phyloP scores from a whole-genome alignment of 306 rosid genomes.

The Quercus berberidifolia region DNA sequence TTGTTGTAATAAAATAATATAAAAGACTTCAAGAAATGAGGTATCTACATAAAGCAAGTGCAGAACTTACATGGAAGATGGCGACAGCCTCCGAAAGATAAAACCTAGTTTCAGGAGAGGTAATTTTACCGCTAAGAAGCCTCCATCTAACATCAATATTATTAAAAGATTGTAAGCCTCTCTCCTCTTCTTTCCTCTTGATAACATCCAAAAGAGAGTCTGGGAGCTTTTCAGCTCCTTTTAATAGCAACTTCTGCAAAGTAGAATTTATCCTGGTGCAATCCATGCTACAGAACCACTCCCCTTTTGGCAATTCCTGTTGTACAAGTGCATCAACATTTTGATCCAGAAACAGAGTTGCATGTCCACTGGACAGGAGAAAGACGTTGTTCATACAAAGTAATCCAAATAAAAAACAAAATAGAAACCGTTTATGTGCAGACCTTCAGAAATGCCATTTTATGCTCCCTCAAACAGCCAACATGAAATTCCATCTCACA shows the following conservation, averaged over 20 bases:
- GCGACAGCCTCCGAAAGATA: conserved; percentile 81
- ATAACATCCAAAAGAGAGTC: conserved; percentile 63
- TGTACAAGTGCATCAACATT: conserved; percentile 13
- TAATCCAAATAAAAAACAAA: conserved; percentile 19
- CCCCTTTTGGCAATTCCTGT: conserved; percentile 94
- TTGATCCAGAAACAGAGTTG: conserved; percentile 15
- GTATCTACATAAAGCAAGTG: background rate
- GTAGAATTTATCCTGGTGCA: conserved; percentile 76
- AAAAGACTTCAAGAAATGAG: conserved; percentile 3
- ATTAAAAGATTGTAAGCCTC: conserved; percentile 41
- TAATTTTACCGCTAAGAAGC: conserved; percentile 82
- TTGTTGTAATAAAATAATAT: background rate
- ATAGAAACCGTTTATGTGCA: conserved; percentile 2
- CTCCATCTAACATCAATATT: conserved; percentile 86
- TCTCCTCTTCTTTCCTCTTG: conserved; percentile 67
- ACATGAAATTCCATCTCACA: conserved; percentile 98
- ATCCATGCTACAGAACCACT: conserved; percentile 88
- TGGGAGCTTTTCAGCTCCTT: conserved; percentile 75
- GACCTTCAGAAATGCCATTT: conserved; percentile 96
- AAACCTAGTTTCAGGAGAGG: conserved; percentile 78
- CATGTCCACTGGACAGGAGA: conserved; percentile 6
- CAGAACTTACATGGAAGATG: conserved; percentile 71
- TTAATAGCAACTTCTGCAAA: conserved; percentile 60
- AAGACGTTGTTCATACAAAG: conserved; percentile 9
- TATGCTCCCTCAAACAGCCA: conserved; percentile 93